Base-by-base conservation (phyloP, 2,329 filamentous ascomycete species). In the Colletotrichum cuscutae region DNA sequence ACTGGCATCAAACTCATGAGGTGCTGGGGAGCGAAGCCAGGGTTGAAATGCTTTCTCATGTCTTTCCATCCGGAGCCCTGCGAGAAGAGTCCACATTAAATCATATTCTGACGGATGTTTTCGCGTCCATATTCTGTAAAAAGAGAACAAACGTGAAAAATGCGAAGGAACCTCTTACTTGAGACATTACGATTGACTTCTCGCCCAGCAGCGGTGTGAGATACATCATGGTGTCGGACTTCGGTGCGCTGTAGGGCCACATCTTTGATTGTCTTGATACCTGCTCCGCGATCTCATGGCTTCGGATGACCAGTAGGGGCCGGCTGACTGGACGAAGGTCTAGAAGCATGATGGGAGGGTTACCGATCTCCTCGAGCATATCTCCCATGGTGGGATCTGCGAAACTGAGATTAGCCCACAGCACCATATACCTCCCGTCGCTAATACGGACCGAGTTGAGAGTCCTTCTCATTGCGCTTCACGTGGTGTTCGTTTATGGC, bases 11-110 rank as follows among this genome's bases (percentile, higher is more conserved):
- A 76, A 4, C 77, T 80, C 71, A 82, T 78, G n/a, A 85, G 76
- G 42, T 84, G 80, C 65, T 82, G 80, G 1, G 80, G 81, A 1
- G 83, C 79, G 62, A 84, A 85, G 1, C 81, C 83, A 0, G 80
- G 81, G 72, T 81, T 84, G 75, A 81, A 82, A 30, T 79, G 76
- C 68, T 79, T 82, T n/a, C 82, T 79, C 28, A 75, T 64, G 24
- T 69, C 59, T 60, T 76, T 77, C 77, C 77, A 78, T n/a, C 65
- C 59, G 1, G 76, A 61, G 2, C 70, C 71, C 64, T 76, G 12
- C n/a, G 5, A 49, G 11, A 28, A 24, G 5, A n/a, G 4, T 5
- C 9, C 26, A 63, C 4, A 19, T 61, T 37, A 11, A 19, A 24
- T 19, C n/a, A 19, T 5, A 2, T 26, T 26, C 3, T 1, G n/a